phyloP scores from a whole-genome alignment of 1,284 basidiomycete species.

The Naganishia sp. region DNA sequence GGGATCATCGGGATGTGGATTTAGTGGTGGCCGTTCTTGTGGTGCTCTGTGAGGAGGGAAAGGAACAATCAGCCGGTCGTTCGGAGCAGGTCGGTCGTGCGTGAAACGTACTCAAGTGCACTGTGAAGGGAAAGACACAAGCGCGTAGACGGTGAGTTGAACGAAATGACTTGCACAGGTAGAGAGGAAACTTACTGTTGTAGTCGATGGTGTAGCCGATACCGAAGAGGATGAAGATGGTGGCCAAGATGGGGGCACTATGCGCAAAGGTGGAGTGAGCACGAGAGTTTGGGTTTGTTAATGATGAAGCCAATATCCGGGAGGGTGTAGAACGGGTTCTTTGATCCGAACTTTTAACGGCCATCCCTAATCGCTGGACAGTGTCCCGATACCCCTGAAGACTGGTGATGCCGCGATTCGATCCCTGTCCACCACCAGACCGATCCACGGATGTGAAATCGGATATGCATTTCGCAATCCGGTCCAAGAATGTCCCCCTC shows the following conservation, averaged over 20 bases:
- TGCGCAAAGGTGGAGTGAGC: background rate
- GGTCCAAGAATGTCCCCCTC: no score
- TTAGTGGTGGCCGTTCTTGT: constrained; percentile 81
- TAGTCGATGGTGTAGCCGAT: constrained; percentile 69
- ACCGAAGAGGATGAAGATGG: constrained; percentile 73
- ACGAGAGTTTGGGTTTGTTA: background rate
- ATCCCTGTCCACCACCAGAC: no score
- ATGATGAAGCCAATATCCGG: background rate
- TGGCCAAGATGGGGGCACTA: constrained; percentile 65
- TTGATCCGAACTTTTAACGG: no score
- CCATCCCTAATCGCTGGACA: no score
- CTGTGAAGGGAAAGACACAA: constrained; percentile 14
- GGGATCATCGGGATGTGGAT: constrained; percentile 4
- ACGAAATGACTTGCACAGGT: background rate
- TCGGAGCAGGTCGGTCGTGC: background rate
- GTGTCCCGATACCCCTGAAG: no score
- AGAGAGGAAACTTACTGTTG: constrained; percentile 24
- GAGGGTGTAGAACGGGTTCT: no score
- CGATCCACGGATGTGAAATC: no score
- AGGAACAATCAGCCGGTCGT: background rate
- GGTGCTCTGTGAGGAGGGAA: constrained; percentile 63
- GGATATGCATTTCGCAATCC: no score
- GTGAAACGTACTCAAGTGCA: constrained; percentile 40
- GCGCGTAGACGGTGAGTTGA: constrained; percentile 13
- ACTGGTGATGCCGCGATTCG: no score